Evolutionary conservation across 495 filamentous ascomycete species (phyloP), one percentile per base, ranked within the genome.

Genomic region (Aspergillus ostianus): DNA sequence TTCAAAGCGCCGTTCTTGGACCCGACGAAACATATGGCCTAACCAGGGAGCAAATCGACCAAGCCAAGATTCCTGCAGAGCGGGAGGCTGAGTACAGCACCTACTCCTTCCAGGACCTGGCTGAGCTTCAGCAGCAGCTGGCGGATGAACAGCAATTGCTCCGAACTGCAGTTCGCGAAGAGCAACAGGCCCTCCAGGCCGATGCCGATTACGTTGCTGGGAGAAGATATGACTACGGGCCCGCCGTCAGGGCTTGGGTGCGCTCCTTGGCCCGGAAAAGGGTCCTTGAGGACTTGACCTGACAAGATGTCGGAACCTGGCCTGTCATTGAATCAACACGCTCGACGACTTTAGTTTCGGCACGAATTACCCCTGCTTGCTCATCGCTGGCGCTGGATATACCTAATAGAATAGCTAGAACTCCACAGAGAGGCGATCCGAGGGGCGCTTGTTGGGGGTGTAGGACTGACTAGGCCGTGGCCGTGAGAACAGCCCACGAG

Each of bases 201-300:
- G 81, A 83, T 61, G 74, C 80, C 4, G 75, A 77, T 45, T 71
- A 77, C 67, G 80, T 77, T 15, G 73, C 73, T 19, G 70, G 75
- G 44, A 71, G 77, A 49, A 65, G 77, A 36, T 77, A 74, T 67
- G 80, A 83, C 59, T 80, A 81, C 58, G 76, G 75, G 9, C 73
- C 78, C 6, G 76, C 75, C 19, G 64, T 82, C 21, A 72, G 77
- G 47, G 71, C 63, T 7, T 82, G 80, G 73, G 61, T 78, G 50
- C 73, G 71, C 20, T 70, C 73, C 36, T 67, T 82, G 64, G 77
- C 76, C 45, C 74, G 68, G 45, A 80, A 80, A 60, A 63, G 67
- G 57, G 48, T 64, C 44, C 60, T 80, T 54, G 64, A 74, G 53
- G 63, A 72, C 26, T 51, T 68, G 7, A 36, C 52, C 27, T 57